A percentile compares a stretch with the other conserved stretches of the same genome.
Conservation (phyloP, 768 basidiomycete genomes). For the Kwoniella dendrophila region DNA sequence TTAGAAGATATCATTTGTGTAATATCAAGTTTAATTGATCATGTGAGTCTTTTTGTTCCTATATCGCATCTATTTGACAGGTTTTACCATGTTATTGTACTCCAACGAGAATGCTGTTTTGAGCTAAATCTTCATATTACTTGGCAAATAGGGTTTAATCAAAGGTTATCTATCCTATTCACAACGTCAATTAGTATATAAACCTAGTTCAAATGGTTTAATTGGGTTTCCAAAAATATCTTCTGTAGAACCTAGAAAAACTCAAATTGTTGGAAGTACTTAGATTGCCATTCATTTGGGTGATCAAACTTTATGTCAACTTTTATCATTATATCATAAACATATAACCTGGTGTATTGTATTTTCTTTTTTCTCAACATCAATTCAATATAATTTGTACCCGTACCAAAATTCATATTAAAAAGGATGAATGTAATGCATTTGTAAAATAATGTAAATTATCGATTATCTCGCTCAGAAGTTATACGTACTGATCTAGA, state of each 20-base stretch:
- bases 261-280: not conserved
- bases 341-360: no score
- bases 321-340: no score
- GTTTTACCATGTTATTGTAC: not conserved
- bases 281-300: no score
- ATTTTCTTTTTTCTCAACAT: no score
- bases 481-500: no score
- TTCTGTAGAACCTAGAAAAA: constrained; percentile 32
- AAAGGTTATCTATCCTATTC: constrained; percentile 41
- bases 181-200: constrained; percentile 40
- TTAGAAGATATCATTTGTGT: constrained; percentile 52
- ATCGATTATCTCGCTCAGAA: no score
- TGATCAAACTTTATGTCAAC: no score
- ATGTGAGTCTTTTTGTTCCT: constrained; percentile 35
- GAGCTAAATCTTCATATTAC: no score
- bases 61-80: not conserved
- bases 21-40: constrained; percentile 48
- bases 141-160: constrained; percentile 45
- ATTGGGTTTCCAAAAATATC: constrained; percentile 43
- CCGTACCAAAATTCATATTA: no score
- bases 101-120: not conserved
- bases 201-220: constrained; percentile 40
- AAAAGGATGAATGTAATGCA: constrained; percentile 11
- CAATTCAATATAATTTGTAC: no score
- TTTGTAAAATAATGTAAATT: constrained; percentile 2